Evolutionary conservation across 805 yeast genomes (phyloP).

Genomic region (Nadsonia fulvescens): DNA sequence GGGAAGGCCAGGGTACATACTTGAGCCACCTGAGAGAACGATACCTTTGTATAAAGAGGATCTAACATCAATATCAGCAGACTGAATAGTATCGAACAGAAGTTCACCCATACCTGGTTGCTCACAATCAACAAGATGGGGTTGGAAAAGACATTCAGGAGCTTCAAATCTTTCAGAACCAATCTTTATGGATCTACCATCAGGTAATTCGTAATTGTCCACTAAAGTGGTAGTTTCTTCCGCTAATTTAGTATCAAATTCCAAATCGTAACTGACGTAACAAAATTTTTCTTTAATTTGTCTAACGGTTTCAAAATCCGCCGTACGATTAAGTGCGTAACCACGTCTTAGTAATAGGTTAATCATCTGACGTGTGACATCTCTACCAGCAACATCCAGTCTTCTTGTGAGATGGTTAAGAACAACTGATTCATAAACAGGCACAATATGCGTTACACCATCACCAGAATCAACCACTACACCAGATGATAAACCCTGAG

Average conservation of each 20-base stretch:
- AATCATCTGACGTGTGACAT: constrained; percentile 90
- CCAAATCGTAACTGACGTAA: constrained; percentile 87
- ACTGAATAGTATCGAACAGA: constrained; percentile 78
- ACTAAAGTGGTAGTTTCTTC: constrained; percentile 92
- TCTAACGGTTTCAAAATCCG: constrained; percentile 96
- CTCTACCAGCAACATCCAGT: constrained; percentile 94
- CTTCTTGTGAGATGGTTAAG: constrained; percentile 83
- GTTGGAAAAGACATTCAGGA: constrained; percentile 94
- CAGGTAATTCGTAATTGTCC: constrained; percentile 85
- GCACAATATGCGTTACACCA: constrained; percentile 96
- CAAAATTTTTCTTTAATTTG: constrained; percentile 93
- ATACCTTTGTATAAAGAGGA: constrained; percentile 77
- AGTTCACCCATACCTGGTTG: constrained; percentile 94
- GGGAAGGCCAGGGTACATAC: constrained; percentile 97
- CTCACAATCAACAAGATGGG: constrained; percentile 84
- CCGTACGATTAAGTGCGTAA: constrained; percentile 94
- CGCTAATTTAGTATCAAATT: constrained; percentile 70
- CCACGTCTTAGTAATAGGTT: constrained; percentile 86
- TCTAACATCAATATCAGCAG: constrained; percentile 89
- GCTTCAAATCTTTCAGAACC: constrained; percentile 95
- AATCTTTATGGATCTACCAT: constrained; percentile 82
- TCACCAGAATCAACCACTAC: constrained; percentile 98
- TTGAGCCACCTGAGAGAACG: constrained; percentile 92
- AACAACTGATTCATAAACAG: constrained; percentile 95
- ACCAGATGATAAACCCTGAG: constrained; percentile 92